Evolutionary conservation across 257 asterid species (phyloP).

Genomic region (Dorcoceras hygrometricum): DNA sequence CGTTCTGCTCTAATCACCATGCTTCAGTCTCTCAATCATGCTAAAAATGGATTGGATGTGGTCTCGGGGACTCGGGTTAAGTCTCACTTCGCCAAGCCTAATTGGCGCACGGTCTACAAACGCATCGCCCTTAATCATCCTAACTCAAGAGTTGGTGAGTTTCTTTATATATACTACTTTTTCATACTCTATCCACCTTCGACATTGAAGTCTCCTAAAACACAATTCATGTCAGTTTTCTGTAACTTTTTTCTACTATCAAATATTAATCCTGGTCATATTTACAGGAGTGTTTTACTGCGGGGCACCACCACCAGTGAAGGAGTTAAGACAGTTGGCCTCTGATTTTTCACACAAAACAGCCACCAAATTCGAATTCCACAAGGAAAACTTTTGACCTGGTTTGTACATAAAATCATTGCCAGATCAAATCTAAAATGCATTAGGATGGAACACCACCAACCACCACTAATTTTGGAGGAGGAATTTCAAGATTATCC

Average conservation of each 20-base stretch:
- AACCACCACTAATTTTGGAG: conserved; percentile 14
- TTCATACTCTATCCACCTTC: too few species aligned
- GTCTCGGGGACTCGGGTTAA: conserved; percentile 63
- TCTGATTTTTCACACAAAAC: conserved; percentile 62
- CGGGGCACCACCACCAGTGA: conserved; percentile 61
- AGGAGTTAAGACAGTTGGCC: conserved; percentile 53
- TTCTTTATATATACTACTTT: not conserved
- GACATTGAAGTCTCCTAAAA: too few species aligned
- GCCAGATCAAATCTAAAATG: not conserved
- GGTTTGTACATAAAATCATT: conserved; percentile 12
- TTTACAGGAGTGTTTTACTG: conserved; percentile 71
- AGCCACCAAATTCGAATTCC: conserved; percentile 60
- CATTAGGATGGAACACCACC: conserved; percentile 15
- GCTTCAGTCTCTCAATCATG: conserved; percentile 68
- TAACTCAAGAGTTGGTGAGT: conserved; percentile 56
- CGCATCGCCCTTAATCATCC: conserved; percentile 60
- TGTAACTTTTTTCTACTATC: too few species aligned
- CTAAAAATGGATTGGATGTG: conserved; percentile 64
- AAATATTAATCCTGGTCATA: not conserved
- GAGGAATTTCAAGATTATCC: conserved; percentile 19
- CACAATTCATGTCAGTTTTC: too few species aligned
- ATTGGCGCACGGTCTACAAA: conserved; percentile 66
- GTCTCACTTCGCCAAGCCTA: conserved; percentile 69
- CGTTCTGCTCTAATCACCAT: conserved; percentile 69
- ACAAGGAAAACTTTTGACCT: conserved; percentile 56